Evolutionary conservation across 2,329 filamentous ascomycete species (phyloP).

Genomic region (Paramyrothecium roridum): DNA sequence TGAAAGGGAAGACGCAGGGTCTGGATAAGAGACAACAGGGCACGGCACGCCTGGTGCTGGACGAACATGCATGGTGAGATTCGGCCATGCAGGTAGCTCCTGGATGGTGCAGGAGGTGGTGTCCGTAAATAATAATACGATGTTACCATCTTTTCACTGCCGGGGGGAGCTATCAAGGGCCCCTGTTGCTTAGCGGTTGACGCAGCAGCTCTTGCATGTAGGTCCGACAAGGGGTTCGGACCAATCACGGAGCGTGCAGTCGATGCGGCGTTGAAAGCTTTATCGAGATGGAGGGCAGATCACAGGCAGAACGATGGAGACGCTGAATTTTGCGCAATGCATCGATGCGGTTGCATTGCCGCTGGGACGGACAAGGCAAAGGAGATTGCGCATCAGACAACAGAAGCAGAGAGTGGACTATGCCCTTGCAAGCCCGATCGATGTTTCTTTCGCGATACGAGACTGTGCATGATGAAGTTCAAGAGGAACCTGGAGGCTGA

Average conservation of each 20-base stretch:
- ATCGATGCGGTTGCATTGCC: neutral
- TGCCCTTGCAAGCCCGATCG: no score
- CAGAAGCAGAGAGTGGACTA: no score
- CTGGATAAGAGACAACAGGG: neutral
- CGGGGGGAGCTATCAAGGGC: neutral
- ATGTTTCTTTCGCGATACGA: no score
- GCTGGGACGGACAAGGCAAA: neutral
- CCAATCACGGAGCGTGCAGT: neutral
- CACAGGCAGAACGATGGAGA: neutral
- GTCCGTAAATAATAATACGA: neutral
- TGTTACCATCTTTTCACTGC: neutral
- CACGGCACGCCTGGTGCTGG: neutral
- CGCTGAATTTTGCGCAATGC: neutral
- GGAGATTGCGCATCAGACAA: no score
- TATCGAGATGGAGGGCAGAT: neutral
- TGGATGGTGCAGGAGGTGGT: neutral
- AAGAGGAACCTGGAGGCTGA: no score
- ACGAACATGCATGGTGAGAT: neutral
- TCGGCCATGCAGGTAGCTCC: neutral
- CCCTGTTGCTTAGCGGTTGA: neutral
- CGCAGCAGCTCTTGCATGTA: neutral
- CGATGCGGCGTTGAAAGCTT: neutral
- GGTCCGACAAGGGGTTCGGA: neutral
- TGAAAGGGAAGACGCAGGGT: neutral
- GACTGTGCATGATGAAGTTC: no score